Conservation (phyloP, 495 filamentous ascomycete genomes). For the Penicillium canariense region DNA sequence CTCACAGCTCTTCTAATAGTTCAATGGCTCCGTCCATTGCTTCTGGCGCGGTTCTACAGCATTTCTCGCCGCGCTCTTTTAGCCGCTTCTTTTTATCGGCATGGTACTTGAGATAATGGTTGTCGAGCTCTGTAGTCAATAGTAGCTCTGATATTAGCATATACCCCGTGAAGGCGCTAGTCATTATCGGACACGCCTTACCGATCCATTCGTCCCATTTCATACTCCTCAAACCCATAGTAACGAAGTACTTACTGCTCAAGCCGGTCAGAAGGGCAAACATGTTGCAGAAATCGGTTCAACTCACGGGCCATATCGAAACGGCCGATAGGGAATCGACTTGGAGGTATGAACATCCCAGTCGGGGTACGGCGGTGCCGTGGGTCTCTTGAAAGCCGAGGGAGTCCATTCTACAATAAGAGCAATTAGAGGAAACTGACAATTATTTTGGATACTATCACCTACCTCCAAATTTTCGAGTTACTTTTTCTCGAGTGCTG, state of each 20-base stretch:
- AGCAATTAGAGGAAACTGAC: background rate
- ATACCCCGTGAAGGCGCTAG: too few species aligned
- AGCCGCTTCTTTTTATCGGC: slow-evolving; percentile 71
- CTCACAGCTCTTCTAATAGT: slow-evolving; percentile 70
- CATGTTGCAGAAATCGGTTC: background rate
- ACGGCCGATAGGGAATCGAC: slow-evolving; percentile 80
- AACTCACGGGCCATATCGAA: slow-evolving; percentile 69
- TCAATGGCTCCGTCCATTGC: slow-evolving; percentile 77
- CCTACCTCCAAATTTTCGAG: slow-evolving; percentile 38
- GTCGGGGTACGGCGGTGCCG: slow-evolving; percentile 61
- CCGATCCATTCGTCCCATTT: slow-evolving; percentile 82
- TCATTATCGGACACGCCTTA: slow-evolving; percentile 10
- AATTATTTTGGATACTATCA: background rate
- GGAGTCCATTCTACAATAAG: slow-evolving; percentile 61
- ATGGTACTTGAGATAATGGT: slow-evolving; percentile 75
- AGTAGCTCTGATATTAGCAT: background rate
- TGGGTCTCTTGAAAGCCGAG: slow-evolving; percentile 64
- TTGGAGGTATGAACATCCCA: slow-evolving; percentile 74
- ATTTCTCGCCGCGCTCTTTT: slow-evolving; percentile 64
- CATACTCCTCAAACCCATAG: slow-evolving; percentile 79
- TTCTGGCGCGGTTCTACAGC: slow-evolving; percentile 68
- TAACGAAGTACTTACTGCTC: slow-evolving; percentile 63
- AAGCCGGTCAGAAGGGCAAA: background rate
- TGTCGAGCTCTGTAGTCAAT: slow-evolving; percentile 65
- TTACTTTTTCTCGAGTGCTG: slow-evolving; percentile 15